These are phyloP conservation scores for Botrytis hyacinthi DNA, from an alignment of 2,329 filamentous ascomycete species.

Conservation along the genomic window DNA sequence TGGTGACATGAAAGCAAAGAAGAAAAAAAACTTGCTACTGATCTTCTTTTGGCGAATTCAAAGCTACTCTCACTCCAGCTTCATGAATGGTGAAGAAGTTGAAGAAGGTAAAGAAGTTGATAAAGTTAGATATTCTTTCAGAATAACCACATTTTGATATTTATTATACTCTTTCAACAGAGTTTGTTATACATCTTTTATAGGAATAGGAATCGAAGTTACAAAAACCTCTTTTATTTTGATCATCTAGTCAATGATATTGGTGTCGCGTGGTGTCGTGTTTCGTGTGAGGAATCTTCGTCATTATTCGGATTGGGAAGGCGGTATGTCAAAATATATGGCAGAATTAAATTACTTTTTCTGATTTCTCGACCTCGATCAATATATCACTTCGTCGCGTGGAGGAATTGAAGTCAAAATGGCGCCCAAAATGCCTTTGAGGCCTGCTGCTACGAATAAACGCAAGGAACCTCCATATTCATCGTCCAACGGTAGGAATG, in stretches of 20 bases:
- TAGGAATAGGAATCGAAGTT: background rate
- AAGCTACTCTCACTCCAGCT: background rate
- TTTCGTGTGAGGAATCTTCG: slow-evolving; percentile 2
- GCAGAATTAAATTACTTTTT: slow-evolving; percentile 14
- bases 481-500: slow-evolving; percentile 24
- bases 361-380: background rate
- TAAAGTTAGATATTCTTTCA: background rate
- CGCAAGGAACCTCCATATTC: slow-evolving; percentile 33
- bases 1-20: slow-evolving; percentile 4
- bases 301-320: background rate
- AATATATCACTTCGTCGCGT: background rate
- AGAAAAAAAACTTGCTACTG: background rate
- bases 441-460: slow-evolving; percentile 28
- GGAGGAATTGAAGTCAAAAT: background rate
- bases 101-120: background rate
- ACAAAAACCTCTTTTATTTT: background rate
- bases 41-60: slow-evolving; percentile 3
- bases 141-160: background rate
- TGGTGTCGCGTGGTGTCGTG: slow-evolving; percentile 10
- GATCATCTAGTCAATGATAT: background rate
- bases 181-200: background rate
- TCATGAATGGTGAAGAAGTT: background rate
- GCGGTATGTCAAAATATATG: background rate
- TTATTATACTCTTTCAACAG: background rate
- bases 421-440: slow-evolving; percentile 28